phyloP scores from a whole-genome alignment of 1,284 basidiomycete genomes.

The Dichomitus squalens region DNA sequence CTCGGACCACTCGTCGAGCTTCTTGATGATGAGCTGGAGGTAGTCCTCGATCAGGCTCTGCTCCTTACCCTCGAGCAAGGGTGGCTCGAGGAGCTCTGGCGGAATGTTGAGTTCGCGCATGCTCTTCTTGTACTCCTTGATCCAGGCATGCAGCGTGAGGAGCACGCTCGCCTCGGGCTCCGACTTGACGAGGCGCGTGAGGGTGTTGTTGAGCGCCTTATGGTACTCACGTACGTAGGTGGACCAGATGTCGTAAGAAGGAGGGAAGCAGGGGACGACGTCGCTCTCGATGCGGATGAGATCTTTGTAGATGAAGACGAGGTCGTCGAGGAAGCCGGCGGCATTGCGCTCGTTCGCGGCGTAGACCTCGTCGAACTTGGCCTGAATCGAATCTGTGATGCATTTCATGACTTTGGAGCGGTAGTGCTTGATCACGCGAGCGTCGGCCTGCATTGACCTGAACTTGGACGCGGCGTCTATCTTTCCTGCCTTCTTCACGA shows the following conservation, averaged over 20 bases:
- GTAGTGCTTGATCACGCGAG: slow-evolving; percentile 95
- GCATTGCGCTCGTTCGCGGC: slow-evolving; percentile 65
- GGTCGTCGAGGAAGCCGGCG: slow-evolving; percentile 74
- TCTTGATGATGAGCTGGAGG: slow-evolving; percentile 88
- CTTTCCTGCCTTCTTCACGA: slow-evolving; percentile 92
- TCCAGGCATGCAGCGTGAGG: slow-evolving; percentile 87
- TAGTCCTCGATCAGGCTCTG: slow-evolving; percentile 96
- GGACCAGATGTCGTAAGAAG: slow-evolving; percentile 86
- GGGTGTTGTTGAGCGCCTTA: slow-evolving; percentile 78
- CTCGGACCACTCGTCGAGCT: slow-evolving; percentile 96
- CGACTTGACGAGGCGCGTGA: slow-evolving; percentile 73
- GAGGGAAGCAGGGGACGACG: slow-evolving; percentile 90
- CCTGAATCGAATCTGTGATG: slow-evolving; percentile 79
- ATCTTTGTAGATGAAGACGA: slow-evolving; percentile 95
- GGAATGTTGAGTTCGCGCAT: slow-evolving; percentile 94
- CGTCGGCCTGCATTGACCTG: slow-evolving; percentile 90
- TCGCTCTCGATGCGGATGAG: slow-evolving; percentile 88
- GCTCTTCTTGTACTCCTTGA: slow-evolving; percentile 93
- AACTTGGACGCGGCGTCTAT: slow-evolving; percentile 89
- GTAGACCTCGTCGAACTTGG: slow-evolving; percentile 75
- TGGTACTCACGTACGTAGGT: slow-evolving; percentile 92
- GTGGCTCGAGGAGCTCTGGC: slow-evolving; percentile 81
- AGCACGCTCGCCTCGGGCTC: slow-evolving; percentile 88
- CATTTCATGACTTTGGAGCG: slow-evolving; percentile 87
- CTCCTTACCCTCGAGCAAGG: slow-evolving; percentile 92